Evolutionary conservation across 495 filamentous ascomycete species (phyloP).

Genomic region (Tuber microsphaerosporum): DNA sequence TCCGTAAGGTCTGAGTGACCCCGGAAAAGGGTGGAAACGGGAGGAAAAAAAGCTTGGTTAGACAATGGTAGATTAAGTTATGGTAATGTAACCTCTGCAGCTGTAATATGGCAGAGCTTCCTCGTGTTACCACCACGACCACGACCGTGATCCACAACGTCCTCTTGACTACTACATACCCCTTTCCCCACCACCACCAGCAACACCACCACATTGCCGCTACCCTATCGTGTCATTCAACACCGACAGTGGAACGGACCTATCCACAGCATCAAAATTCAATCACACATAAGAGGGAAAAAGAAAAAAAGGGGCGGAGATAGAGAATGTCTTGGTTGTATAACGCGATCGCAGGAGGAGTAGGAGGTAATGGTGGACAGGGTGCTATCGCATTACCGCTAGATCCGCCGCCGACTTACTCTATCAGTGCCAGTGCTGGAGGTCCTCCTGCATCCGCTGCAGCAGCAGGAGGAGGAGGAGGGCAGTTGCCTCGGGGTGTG

Average conservation of each 20-base stretch:
- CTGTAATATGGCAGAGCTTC: background rate
- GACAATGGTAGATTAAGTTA: background rate
- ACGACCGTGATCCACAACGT: background rate
- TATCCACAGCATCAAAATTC: background rate
- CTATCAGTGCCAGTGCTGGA: background rate
- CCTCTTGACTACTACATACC: background rate
- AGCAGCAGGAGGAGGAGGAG: slow-evolving; percentile 8
- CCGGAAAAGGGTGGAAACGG: background rate
- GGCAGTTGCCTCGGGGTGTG: background rate
- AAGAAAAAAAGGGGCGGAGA: background rate
- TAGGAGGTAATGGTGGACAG: background rate
- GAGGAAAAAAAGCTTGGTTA: background rate
- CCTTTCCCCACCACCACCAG: background rate
- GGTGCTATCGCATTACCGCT: slow-evolving; percentile 4
- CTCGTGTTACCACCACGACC: background rate
- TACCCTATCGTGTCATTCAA: background rate
- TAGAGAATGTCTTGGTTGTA: background rate
- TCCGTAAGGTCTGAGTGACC: background rate
- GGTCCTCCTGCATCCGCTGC: slow-evolving; percentile 39
- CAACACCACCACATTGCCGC: background rate
- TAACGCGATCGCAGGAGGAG: background rate
- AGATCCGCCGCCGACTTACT: slow-evolving; percentile 3
- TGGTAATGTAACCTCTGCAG: background rate
- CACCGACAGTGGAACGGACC: background rate
- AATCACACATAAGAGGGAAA: background rate